Evolutionary conservation across 352 stramenopile genomes (phyloP), one percentile per base, ranked within the genome.

Genomic region (Pythium monospermum): DNA sequence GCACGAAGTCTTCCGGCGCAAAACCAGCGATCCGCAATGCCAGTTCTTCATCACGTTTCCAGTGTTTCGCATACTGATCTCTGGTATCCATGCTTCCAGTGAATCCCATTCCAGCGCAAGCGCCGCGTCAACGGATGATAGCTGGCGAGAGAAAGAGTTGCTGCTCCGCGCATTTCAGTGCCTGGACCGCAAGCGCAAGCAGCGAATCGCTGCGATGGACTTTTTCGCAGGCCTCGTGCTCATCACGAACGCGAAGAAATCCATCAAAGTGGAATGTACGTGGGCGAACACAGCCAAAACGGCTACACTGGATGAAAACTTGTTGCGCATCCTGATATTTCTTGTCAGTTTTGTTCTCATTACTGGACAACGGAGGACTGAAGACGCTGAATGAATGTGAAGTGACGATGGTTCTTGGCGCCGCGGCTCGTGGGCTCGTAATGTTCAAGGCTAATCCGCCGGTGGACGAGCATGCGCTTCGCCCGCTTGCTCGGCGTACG

Each of bases 181-280:
- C 22, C 49, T 88, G 15, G 73, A 84, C 16, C 39, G 50, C 2
- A 58, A 59, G 7, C 33, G 37, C 13, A 37, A 52, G 3, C 26
- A 49, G 26, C 48, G 58, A 4, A 80, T 86, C 23, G 57, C 59
- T 0, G 71, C 55, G 7, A 48, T 85, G 28, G 75, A 86, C 42
- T 86, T 88, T 26, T 86, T 88, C 45, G 73, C 71, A 15, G 74
- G 74, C 0, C 56, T 88, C 15, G 69, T 69, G 44, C 58, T 88
- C 21, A 53, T 83, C 26, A 72, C 79, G 21, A 68, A 85, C 6
- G 71, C 66, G 46, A 86, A 88, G 48, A 88, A 88, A 46, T 60
- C 64, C 0, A 38, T 67, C 42, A 88, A 88, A 42, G 68, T 86
- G 37, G 77, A 83, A 21, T 88, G 77, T 84, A 43, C 30, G 74